Evolutionary conservation across 192 early-diverging fungal genomes (phyloP).

Genomic region (Rhizophagus prolifer): DNA sequence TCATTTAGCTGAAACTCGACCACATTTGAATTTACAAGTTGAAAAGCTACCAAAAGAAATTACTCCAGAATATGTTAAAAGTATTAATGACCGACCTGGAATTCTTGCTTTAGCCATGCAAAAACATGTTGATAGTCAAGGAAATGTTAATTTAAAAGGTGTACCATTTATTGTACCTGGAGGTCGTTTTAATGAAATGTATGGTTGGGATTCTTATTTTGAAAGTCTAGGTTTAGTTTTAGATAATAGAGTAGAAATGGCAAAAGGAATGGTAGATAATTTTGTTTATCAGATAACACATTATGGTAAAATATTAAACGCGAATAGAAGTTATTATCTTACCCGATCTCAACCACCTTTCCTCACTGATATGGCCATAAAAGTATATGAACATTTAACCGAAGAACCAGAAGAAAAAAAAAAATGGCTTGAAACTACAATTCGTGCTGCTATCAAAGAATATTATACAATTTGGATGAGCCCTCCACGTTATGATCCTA

Average conservation of each 20-base stretch:
- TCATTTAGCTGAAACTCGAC: conserved; percentile 59
- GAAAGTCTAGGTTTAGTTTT: conserved; percentile 84
- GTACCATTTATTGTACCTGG: conserved; percentile 97
- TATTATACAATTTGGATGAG: conserved; percentile 91
- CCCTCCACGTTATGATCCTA: conserved; percentile 71
- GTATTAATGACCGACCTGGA: conserved; percentile 85
- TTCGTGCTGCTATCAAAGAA: conserved; percentile 86
- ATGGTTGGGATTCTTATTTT: conserved; percentile 99
- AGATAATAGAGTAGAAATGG: conserved; percentile 84
- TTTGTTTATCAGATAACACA: conserved; percentile 96
- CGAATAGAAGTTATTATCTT: conserved; percentile 96
- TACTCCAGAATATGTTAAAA: conserved; percentile 87
- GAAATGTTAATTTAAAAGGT: conserved; percentile 56
- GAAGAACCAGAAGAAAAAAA: conserved; percentile 53
- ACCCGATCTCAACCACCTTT: conserved; percentile 98
- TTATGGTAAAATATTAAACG: conserved; percentile 99
- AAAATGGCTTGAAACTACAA: conserved; percentile 67
- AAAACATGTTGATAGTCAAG: conserved; percentile 47
- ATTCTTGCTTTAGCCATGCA: conserved; percentile 82
- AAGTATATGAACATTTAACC: conserved; percentile 68
- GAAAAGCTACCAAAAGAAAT: conserved; percentile 82
- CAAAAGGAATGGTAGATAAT: conserved; percentile 95
- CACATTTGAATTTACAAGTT: conserved; percentile 75
- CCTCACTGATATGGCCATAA: conserved; percentile 92
- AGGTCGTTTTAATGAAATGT: conserved; percentile 99